These are phyloP conservation scores for Hymenoscyphus scutula DNA, from an alignment of 2,329 filamentous ascomycete genomes.

Conservation along the genomic window DNA sequence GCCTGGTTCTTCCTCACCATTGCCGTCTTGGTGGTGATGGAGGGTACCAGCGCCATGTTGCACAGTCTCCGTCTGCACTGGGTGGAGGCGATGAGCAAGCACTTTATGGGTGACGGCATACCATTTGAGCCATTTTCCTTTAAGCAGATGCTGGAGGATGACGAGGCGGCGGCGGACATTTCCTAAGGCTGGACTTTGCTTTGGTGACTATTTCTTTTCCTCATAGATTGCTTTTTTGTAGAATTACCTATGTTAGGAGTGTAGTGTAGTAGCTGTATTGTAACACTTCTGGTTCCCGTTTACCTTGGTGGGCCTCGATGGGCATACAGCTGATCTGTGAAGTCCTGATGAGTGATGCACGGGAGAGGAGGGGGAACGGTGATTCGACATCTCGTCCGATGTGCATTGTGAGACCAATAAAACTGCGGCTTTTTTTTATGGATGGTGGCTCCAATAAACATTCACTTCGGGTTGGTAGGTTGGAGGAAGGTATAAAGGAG, in stretches of 20 bases:
- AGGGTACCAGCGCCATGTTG: conserved; percentile 93
- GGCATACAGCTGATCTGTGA: background rate
- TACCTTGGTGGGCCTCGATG: background rate
- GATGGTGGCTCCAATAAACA: background rate
- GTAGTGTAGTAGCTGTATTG: background rate
- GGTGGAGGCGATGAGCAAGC: conserved; percentile 98
- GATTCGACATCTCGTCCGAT: background rate
- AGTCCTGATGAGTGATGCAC: background rate
- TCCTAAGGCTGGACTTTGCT: conserved; percentile 22
- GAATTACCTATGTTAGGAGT: conserved; percentile 19
- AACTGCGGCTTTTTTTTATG: background rate
- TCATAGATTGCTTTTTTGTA: conserved; percentile 23
- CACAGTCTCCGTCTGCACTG: conserved; percentile 89
- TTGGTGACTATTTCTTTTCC: conserved; percentile 7
- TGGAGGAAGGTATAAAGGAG: background rate
- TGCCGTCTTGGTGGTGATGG: conserved; percentile 85
- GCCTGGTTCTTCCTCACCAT: conserved; percentile 87
- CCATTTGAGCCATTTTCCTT: conserved; percentile 90
- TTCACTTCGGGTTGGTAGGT: background rate
- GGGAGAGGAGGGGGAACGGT: background rate
- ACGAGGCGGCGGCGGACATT: conserved; percentile 59
- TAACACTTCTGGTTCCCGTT: background rate
- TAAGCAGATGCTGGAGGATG: conserved; percentile 78
- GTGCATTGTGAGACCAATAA: background rate
- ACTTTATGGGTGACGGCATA: conserved; percentile 87